A percentile compares a stretch with the other conserved stretches of the same genome.
These are phyloP conservation scores for Pythium phragmiticola DNA, from an alignment of 352 stramenopile genomes.

Conservation along the genomic window DNA sequence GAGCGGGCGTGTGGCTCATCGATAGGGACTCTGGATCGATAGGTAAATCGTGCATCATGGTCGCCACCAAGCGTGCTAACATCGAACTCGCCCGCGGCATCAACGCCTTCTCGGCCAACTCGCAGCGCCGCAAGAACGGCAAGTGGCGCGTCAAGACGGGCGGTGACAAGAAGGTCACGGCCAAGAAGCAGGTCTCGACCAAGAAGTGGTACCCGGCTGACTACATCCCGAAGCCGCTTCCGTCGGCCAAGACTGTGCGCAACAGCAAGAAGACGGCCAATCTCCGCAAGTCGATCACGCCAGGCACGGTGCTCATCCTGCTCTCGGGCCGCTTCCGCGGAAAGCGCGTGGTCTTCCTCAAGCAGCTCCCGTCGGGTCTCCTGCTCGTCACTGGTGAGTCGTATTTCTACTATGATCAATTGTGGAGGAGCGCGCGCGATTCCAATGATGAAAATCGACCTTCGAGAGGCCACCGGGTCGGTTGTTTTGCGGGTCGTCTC, in stretches of 20 bases:
- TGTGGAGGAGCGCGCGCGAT: constrained; percentile 1
- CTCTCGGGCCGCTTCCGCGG: constrained; percentile 97
- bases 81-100: constrained; percentile 67
- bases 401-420: background rate
- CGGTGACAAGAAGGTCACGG: constrained; percentile 32
- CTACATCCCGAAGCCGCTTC: constrained; percentile 72
- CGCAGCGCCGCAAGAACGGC: constrained; percentile 59
- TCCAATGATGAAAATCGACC: constrained; percentile 38
- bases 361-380: constrained; percentile 94
- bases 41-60: constrained; percentile 33
- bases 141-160: constrained; percentile 33
- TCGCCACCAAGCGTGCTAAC: constrained; percentile 54
- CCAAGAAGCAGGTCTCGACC: constrained; percentile 35
- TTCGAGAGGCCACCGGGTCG: constrained; percentile 27
- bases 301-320: constrained; percentile 98
- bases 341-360: constrained; percentile 99
- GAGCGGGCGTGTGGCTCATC: background rate
- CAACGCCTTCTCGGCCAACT: constrained; percentile 76
- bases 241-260: constrained; percentile 73
- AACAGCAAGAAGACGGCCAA: constrained; percentile 91
- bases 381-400: constrained; percentile 89
- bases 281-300: constrained; percentile 95
- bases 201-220: constrained; percentile 69
- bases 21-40: background rate
- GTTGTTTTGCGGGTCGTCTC: constrained; percentile 10